phyloP scores from a whole-genome alignment of 495 filamentous ascomycete genomes.

The Xylaria castorea region DNA sequence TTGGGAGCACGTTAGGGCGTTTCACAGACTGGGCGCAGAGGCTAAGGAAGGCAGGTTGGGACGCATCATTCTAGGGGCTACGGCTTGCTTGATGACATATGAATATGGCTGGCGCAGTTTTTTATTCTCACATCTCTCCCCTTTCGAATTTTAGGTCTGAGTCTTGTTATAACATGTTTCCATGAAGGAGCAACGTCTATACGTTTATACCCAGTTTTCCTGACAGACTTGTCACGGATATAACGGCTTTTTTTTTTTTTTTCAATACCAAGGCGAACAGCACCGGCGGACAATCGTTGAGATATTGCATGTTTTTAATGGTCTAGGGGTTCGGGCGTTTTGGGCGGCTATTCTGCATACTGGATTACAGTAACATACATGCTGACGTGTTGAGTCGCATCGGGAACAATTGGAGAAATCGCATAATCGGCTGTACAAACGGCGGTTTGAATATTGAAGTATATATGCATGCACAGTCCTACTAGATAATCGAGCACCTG shows the following conservation, averaged over 20 bases:
- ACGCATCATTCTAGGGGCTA: constrained; percentile 1
- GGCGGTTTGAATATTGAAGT: constrained; percentile 14
- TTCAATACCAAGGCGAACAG: constrained; percentile 19
- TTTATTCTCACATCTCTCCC: background rate
- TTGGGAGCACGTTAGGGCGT: constrained; percentile 10
- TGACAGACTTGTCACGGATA: background rate
- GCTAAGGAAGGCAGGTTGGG: constrained; percentile 11
- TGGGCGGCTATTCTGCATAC: constrained; percentile 21
- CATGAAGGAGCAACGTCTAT: constrained; percentile 18
- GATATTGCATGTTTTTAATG: constrained; percentile 14
- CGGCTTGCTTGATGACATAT: background rate
- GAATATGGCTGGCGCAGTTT: background rate
- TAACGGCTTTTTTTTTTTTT: constrained; percentile 6
- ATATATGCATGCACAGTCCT: constrained; percentile 27
- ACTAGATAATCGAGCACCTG: constrained; percentile 17
- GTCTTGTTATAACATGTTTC: constrained; percentile 11
- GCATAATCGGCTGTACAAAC: constrained; percentile 11
- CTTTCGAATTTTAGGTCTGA: background rate
- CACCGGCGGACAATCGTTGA: constrained; percentile 17
- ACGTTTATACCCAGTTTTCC: constrained; percentile 20
- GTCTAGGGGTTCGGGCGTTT: constrained; percentile 18
- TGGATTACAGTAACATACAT: constrained; percentile 6
- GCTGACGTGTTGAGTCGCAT: constrained; percentile 3
- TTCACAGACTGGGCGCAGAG: constrained; percentile 22
- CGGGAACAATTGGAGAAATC: background rate